phyloP scores from a whole-genome alignment of 1,139 yeast genomes.

The Yamadazyma siamensis region DNA sequence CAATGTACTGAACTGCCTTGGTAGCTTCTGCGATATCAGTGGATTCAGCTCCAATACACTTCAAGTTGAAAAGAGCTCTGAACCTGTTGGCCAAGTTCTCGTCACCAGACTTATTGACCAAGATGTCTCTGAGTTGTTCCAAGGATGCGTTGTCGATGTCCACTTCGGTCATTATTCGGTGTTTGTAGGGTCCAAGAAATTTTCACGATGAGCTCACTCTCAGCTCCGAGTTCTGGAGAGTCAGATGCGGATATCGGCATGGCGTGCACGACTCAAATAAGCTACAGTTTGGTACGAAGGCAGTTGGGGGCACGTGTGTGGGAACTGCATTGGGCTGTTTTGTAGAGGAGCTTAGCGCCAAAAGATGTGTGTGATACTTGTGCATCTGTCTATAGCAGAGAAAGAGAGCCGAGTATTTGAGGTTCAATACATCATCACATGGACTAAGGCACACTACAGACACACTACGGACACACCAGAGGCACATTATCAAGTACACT shows the following conservation, averaged over 20 bases:
- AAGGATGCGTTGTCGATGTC: slow-evolving; percentile 52
- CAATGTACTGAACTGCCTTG: slow-evolving; percentile 78
- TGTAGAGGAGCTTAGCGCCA: too few relatives aligned
- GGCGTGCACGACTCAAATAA: slow-evolving; percentile 1
- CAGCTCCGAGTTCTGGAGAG: too few relatives aligned
- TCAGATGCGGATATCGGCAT: slow-evolving; percentile 4
- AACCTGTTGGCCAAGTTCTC: slow-evolving; percentile 80
- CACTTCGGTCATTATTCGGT: slow-evolving; percentile 21
- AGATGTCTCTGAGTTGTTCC: slow-evolving; percentile 69
- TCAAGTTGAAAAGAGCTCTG: slow-evolving; percentile 88
- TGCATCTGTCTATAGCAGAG: too few relatives aligned
- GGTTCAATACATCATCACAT: too few relatives aligned
- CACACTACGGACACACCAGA: too few relatives aligned
- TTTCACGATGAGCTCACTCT: slow-evolving; percentile 7
- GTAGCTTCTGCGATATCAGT: slow-evolving; percentile 47
- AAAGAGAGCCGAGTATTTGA: too few relatives aligned
- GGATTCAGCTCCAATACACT: slow-evolving; percentile 71
- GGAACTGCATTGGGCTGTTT: too few relatives aligned
- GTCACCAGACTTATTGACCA: slow-evolving; percentile 60
- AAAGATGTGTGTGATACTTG: too few relatives aligned
- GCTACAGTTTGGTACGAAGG: too few relatives aligned
- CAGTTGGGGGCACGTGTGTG: too few relatives aligned
- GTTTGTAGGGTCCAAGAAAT: not conserved
- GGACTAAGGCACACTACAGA: too few relatives aligned
- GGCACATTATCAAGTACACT: too few relatives aligned